These are phyloP conservation scores for Quercus variabilis DNA, from an alignment of 306 rosid genomes.

Conservation along the genomic window DNA sequence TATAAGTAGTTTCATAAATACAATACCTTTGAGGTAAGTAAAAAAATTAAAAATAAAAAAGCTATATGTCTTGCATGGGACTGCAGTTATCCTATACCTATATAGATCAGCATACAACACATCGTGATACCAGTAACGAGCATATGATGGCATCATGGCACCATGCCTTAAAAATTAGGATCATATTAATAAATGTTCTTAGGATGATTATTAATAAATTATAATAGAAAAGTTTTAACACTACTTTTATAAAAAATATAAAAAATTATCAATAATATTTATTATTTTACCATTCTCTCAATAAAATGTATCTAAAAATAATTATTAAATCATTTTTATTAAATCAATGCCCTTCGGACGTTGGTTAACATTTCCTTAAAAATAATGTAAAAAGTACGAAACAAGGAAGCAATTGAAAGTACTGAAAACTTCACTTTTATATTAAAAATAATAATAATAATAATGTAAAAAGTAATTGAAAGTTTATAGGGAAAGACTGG, in stretches of 20 bases:
- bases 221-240: accelerated
- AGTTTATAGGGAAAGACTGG: background rate
- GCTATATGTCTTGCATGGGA: too few relatives aligned
- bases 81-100: too few relatives aligned
- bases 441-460: background rate
- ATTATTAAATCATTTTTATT: too few relatives aligned
- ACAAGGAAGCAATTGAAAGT: background rate
- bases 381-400: background rate
- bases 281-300: too few relatives aligned
- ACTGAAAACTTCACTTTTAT: background rate
- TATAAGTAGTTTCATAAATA: too few relatives aligned
- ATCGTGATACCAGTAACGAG: background rate
- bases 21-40: too few relatives aligned
- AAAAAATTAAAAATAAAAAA: too few relatives aligned
- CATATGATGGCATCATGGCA: too few relatives aligned
- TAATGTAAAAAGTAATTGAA: background rate
- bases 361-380: too few relatives aligned
- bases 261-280: accelerated
- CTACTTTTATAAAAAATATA: accelerated
- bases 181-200: accelerated
- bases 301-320: too few relatives aligned
- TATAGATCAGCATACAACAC: background rate
- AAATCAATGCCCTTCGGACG: accelerated
- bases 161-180: too few relatives aligned
- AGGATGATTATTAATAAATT: accelerated